A percentile compares a stretch with the other conserved stretches of the same genome.
Conservation (phyloP, 1,139 yeast genomes). For the Meyerozyma elateridarum region DNA sequence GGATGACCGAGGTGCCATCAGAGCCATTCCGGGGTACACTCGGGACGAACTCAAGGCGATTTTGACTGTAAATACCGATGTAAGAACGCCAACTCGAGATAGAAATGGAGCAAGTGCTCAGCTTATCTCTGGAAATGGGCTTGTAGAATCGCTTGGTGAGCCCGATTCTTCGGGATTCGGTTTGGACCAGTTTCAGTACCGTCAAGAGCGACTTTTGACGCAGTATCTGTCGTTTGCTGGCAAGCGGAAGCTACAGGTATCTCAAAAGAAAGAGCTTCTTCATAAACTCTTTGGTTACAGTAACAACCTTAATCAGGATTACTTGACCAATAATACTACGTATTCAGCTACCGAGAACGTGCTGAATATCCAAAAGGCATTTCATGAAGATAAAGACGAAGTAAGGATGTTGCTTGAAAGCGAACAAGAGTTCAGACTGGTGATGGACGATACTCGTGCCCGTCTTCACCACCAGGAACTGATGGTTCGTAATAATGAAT, state of each 20-base stretch:
- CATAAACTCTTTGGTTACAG: constrained; percentile 36
- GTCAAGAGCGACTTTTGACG: constrained; percentile 30
- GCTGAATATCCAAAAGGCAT: constrained; percentile 34
- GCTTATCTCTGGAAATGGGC: neutral
- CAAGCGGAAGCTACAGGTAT: constrained; percentile 38
- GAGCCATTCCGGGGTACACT: constrained; percentile 40
- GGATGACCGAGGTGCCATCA: constrained; percentile 12
- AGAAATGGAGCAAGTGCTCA: too few relatives aligned
- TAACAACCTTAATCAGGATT: constrained; percentile 37
- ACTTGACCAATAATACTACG: constrained; percentile 39
- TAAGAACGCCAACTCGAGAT: constrained; percentile 8
- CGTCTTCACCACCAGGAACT: constrained; percentile 4
- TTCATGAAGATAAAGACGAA: constrained; percentile 42
- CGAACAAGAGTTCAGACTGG: constrained; percentile 28
- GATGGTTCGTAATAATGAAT: constrained; percentile 1
- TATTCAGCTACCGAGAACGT: constrained; percentile 37
- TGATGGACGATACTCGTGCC: constrained; percentile 22
- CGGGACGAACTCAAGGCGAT: constrained; percentile 30
- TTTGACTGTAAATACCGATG: constrained; percentile 11
- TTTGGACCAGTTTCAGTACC: constrained; percentile 20
- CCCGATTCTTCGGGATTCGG: too few relatives aligned
- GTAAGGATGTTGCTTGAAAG: constrained; percentile 30
- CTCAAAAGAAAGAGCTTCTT: constrained; percentile 39
- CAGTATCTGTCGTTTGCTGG: constrained; percentile 32
- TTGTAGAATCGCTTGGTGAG: neutral